A percentile compares a stretch with the other conserved stretches of the same genome.
phyloP scores from a whole-genome alignment of 2,329 filamentous ascomycete species.

The Aureobasidium sp. region DNA sequence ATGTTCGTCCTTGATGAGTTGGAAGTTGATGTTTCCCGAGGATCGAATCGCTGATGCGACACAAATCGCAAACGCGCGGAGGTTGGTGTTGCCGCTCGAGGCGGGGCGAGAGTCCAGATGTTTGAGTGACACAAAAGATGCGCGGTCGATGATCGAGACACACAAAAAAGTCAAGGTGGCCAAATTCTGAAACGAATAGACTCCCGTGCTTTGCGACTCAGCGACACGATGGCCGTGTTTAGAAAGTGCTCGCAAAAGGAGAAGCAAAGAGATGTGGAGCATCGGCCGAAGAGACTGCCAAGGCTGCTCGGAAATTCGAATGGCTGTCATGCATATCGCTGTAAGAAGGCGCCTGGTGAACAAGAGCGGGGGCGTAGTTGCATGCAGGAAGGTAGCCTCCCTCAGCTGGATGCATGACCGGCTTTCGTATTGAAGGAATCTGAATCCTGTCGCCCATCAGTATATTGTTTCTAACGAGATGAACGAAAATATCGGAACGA shows the following conservation, averaged over 20 bases:
- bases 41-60: neutral
- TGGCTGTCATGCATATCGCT: neutral
- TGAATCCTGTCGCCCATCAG: neutral
- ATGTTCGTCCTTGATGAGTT: neutral
- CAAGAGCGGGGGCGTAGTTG: neutral
- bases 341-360: neutral
- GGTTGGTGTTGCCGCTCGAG: neutral
- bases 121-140: neutral
- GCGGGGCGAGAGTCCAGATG: neutral
- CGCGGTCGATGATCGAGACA: neutral
- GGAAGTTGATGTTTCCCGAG: neutral
- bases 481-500: slow-evolving; percentile 4
- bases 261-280: neutral
- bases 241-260: neutral
- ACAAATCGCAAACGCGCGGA: neutral
- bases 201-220: neutral
- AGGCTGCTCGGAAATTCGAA: no score
- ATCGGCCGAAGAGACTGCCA: neutral
- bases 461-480: neutral
- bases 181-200: neutral
- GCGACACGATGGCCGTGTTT: neutral
- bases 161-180: neutral
- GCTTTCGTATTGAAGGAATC: neutral
- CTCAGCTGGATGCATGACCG: neutral
- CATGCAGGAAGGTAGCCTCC: neutral